Base-by-base conservation (phyloP, 345 rosid genomes). In the Populus davidiana region DNA sequence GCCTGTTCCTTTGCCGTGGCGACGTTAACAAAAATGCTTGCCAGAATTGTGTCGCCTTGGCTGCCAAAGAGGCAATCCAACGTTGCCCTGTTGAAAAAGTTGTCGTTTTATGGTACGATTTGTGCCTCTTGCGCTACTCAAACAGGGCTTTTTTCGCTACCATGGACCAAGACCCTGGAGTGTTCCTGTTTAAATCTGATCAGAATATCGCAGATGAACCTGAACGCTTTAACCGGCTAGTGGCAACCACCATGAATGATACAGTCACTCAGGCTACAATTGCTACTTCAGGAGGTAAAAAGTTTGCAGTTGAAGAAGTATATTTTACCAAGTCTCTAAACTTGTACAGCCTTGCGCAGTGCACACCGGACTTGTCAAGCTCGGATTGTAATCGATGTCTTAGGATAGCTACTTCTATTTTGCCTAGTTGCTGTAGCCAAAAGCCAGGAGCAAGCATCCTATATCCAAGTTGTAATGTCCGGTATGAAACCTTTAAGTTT, bases 71-170 rank as follows among this genome's bases (percentile, higher is more conserved):
- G 0, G 63, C 87, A 44, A 20, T 47, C 14, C 25, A 49, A 2
- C 39, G 3, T 11, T 89, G 96, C 72, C 86, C 85, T 0, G 23
- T 8, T 56, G 73, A 81, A 38, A 85, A 78, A 65, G 50, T 36
- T 47, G 64, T 86, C 7, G 75, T 82, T 1, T 41, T 90, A 52
- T 87, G 85, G 88, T 87, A 72, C 71, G 88, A 87, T 8, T 63
- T 80, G 75, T 90, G 91, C 71, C 69, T 77, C 86, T 54, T 89
- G 36, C 84, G 85, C 9, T 91, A 84, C 72, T 85, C 90, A 25
- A 86, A 88, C 75, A 78, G 78, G 20, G n/a, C 80, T 17, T 54
- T 91, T 62, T 69, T 86, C 69, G 70, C 82, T 4, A 35, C 36
- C 3, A 66, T 80, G 66, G 74, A 69, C 31, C 4, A 1, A 0